Percentiles rank a stretch among this genome's conserved stretches.
Conservation (phyloP, 208 protist species). For the Crithidia acanthocephali region DNA sequence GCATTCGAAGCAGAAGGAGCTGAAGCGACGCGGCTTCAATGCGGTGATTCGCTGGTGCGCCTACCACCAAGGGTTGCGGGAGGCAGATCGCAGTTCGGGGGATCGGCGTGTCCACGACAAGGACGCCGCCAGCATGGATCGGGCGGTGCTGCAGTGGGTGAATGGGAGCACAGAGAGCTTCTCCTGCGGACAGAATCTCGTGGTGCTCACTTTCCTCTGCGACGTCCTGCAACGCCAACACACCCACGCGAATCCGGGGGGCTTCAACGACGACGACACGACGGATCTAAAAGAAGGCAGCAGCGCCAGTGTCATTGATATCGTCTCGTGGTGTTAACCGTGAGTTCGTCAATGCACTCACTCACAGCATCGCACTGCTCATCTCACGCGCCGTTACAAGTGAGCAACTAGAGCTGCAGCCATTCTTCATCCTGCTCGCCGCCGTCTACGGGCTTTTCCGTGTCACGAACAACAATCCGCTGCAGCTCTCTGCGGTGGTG, state of each 20-base stretch:
- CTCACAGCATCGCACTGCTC: conserved; percentile 28
- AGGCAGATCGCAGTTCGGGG: too few relatives aligned
- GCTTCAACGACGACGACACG: background rate
- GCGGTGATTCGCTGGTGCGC: conserved; percentile 69
- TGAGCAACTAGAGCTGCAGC: conserved; percentile 72
- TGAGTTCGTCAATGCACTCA: too few relatives aligned
- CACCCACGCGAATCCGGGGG: background rate
- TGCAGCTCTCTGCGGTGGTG: conserved; percentile 17
- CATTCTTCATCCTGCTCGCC: conserved; percentile 59
- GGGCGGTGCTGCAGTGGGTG: conserved; percentile 64
- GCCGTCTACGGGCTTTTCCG: conserved; percentile 65
- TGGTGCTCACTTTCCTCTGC: conserved; percentile 72
- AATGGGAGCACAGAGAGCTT: conserved; percentile 38
- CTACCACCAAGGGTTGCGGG: conserved; percentile 41
- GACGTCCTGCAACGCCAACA: conserved; percentile 47
- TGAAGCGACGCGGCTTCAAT: conserved; percentile 67
- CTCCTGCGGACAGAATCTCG: conserved; percentile 76
- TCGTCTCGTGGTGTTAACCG: too few relatives aligned
- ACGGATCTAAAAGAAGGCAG: too few relatives aligned
- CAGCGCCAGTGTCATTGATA: too few relatives aligned
- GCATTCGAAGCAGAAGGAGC: conserved; percentile 24
- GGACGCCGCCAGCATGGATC: conserved; percentile 33
- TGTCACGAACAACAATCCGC: conserved; percentile 23
- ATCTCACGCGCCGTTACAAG: conserved; percentile 31
- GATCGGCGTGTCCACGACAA: background rate